Base-by-base conservation (phyloP, 73 alveolate species). In the Tetrahymena borealis region DNA sequence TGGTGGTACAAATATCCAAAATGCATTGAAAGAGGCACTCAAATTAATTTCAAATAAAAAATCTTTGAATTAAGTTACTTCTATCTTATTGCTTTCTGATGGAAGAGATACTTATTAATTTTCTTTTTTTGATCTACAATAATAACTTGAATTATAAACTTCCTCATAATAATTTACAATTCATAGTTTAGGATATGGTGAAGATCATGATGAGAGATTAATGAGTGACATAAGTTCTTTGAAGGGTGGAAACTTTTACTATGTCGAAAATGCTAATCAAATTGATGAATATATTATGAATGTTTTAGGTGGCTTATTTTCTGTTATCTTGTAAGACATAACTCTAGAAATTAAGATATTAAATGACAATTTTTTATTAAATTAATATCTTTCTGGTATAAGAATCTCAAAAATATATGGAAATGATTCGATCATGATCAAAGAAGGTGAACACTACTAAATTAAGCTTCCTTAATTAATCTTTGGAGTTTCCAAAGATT, bases 71-170 rank as follows among this genome's bases (percentile, higher is more conserved):
- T 40, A 92, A 90, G 96, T 95, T 12, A 91, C 96, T 4, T 38
- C 97, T 4, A 95, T 96, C 9, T 92, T 96, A 79, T 93, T 96
- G 41, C 91, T 96, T 24, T 95, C 98, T 33, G 98, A 96, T 91
- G 98, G 98, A 24, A 90, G 90, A 92, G 97, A 96, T 92, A 95
- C 92, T 12, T n/a, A 0, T 13, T 12, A 13, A 85, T 13, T 33
- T 35, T 18, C 2, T 39, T 8, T 39, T 90, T 15, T 0, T 39
- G 40, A 32, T 39, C 16, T 8, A 90, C 39, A 11, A 33, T 37
- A 38, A n/a, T n/a, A 11, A 13, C 39, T 32, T n/a, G 24, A 39
- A 90, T 24, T 11, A 4, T 8, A 90, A 37, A 38, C 31, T 33
- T 32, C 90, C 2, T 24, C 40, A 37, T n/a, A n/a, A n/a, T n/a